Percentiles rank a stretch among this genome's conserved stretches.
Conservation (phyloP, 1,284 basidiomycete species). For the Porogramme epimiltina region DNA sequence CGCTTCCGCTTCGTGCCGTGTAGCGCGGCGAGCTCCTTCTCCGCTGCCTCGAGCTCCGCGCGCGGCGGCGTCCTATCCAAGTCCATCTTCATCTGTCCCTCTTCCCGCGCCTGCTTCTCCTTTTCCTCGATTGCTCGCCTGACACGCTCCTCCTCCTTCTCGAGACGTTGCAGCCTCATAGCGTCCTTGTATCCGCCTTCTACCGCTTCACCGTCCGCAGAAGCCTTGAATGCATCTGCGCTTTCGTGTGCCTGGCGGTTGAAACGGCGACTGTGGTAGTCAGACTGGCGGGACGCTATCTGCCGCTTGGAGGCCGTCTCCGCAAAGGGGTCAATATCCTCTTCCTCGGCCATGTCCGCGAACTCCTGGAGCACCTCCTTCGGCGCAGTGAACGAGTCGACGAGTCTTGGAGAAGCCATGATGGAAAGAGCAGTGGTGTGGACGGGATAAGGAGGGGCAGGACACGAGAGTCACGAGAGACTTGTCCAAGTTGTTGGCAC, state of each 20-base stretch:
- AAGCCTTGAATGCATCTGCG: slow-evolving; percentile 75
- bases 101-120: slow-evolving; percentile 77
- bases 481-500: slow-evolving; percentile 6
- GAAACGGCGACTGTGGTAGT: slow-evolving; percentile 95
- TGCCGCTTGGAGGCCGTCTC: slow-evolving; percentile 92
- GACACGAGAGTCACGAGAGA: too few species aligned
- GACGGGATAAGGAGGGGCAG: neutral
- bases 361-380: slow-evolving; percentile 97
- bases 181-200: slow-evolving; percentile 96
- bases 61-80: slow-evolving; percentile 87
- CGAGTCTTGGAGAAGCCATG: slow-evolving; percentile 46
- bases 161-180: slow-evolving; percentile 90
- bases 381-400: slow-evolving; percentile 89
- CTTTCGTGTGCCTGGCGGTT: slow-evolving; percentile 78
- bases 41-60: slow-evolving; percentile 70
- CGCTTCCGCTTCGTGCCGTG: slow-evolving; percentile 77
- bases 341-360: slow-evolving; percentile 88
- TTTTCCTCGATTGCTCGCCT: slow-evolving; percentile 87
- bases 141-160: slow-evolving; percentile 92
- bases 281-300: slow-evolving; percentile 91
- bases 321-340: slow-evolving; percentile 90
- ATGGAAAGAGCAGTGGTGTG: slow-evolving; percentile 3
- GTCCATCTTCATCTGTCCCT: slow-evolving; percentile 82
- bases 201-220: slow-evolving; percentile 62
- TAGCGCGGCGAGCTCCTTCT: slow-evolving; percentile 63